Evolutionary conservation across 208 protist species (phyloP), one percentile per base, ranked within the genome.

Genomic region (Leishmania martiniquensis): DNA sequence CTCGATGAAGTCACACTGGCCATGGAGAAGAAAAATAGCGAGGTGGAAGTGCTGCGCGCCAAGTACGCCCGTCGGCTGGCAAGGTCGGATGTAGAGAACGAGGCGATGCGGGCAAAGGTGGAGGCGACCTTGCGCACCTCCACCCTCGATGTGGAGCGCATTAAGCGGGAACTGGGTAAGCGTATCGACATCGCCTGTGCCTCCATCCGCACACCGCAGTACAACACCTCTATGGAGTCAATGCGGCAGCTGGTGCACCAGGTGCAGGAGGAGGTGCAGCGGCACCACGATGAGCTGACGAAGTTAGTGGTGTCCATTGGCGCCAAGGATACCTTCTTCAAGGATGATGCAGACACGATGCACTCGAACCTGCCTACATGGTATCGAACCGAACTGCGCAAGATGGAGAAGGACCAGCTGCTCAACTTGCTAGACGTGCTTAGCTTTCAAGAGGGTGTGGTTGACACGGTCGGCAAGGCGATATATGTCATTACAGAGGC

Each of bases 361-460:
- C 93, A 97, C 81, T 88, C 82, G 13, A 94, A 94, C 77, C 75
- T 95, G 37, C 93, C 93, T 4, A 62, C 74, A 22, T 44, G 82
- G 76, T 97, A 93, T 72, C 88, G 93, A 57, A 83, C 80, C 32
- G 86, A 93, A 65, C 81, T 97, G 83, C 86, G 87, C 2, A 86
- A 86, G 66, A 67, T 95, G 69, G 83, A 92, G n/a, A 89, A 92
- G 49, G 93, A 97, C 59, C 84, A 86, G 57, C 72, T 97, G 73
- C 78, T 97, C 29, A 97, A 95, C 72, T 47, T 97, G 17, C 72
- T 97, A 7, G 93, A 97, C 71, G 89, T 97, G 59, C 83, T 97
- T 0, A 93, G 88, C 66, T 97, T 94, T 52, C 87, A 95, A 67
- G 90, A 94, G 20, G 83, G 86, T 3, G 91, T 94, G 45, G 86